Conservation (phyloP, 306 rosid genomes). For the Cucurbita moschata region DNA sequence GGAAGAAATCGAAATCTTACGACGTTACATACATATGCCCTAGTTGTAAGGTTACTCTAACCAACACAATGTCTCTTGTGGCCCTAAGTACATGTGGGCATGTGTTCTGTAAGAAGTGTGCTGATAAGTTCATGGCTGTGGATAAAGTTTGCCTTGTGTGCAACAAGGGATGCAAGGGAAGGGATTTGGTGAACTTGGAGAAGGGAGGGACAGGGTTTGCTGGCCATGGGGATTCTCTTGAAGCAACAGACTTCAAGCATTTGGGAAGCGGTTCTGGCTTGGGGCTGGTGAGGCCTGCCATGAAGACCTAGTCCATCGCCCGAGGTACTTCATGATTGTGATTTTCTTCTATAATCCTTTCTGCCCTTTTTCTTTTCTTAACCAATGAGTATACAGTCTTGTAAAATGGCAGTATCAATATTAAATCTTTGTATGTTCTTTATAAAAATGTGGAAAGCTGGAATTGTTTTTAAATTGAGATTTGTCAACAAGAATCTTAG, state of each 20-base stretch:
- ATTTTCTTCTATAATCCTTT: background rate
- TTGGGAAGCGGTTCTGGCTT: conserved; percentile 72
- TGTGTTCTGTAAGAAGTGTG: conserved; percentile 84
- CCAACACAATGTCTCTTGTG: conserved; percentile 70
- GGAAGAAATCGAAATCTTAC: conserved; percentile 42
- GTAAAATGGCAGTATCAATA: background rate
- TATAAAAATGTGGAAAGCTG: background rate
- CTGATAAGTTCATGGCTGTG: conserved; percentile 72
- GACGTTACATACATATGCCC: conserved; percentile 68
- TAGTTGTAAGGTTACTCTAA: conserved; percentile 86
- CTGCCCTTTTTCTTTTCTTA: background rate
- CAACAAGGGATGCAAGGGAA: conserved; percentile 68
- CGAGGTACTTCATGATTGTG: background rate
- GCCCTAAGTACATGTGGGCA: conserved; percentile 89
- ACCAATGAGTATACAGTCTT: background rate
- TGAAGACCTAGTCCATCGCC: conserved; percentile 31
- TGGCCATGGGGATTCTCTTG: conserved; percentile 77
- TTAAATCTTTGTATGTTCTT: background rate
- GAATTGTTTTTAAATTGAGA: background rate
- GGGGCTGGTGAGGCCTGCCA: conserved; percentile 87
- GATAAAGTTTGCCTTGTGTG: conserved; percentile 93
- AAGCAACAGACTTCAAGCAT: conserved; percentile 27
- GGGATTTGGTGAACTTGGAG: conserved; percentile 59
- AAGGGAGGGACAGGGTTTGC: conserved; percentile 92
- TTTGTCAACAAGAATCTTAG: background rate